Evolutionary conservation across 2,329 filamentous ascomycete genomes (phyloP).

Genomic region (Metarhizium rileyi): DNA sequence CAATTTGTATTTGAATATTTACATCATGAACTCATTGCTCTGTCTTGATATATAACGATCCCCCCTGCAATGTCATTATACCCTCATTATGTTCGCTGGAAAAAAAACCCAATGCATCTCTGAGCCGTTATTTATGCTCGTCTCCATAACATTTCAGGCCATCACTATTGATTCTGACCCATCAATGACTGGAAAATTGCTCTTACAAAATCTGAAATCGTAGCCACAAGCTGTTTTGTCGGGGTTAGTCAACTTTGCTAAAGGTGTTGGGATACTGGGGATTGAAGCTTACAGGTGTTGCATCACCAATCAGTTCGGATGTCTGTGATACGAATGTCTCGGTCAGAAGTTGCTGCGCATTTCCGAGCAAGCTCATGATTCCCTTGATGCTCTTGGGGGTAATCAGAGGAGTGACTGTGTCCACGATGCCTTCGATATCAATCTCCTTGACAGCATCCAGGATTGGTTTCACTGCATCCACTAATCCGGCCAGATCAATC

Average conservation of each 20-base stretch:
- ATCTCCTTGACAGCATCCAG: slow-evolving; percentile 27
- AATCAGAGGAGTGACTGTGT: slow-evolving; percentile 28
- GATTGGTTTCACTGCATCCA: slow-evolving; percentile 26
- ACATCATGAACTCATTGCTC: not conserved
- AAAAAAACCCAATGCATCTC: too few species aligned
- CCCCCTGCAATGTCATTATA: not conserved
- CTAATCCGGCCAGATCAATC: slow-evolving; percentile 24
- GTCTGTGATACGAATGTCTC: slow-evolving; percentile 31
- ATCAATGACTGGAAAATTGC: slow-evolving; percentile 21
- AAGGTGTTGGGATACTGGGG: not conserved
- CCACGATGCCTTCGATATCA: slow-evolving; percentile 26
- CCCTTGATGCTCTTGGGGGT: slow-evolving; percentile 28
- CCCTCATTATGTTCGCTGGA: slow-evolving; percentile 1
- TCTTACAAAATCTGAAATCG: slow-evolving; percentile 22
- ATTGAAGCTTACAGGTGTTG: slow-evolving; percentile 26
- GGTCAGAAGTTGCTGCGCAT: slow-evolving; percentile 28
- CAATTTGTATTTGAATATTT: not conserved
- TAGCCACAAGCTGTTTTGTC: slow-evolving; percentile 20
- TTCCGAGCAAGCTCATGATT: slow-evolving; percentile 25
- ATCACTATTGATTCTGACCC: slow-evolving; percentile 9
- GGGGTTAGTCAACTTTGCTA: not conserved
- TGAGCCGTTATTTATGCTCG: not conserved
- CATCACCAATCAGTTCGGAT: slow-evolving; percentile 32
- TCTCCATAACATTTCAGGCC: not conserved
- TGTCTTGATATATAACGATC: not conserved